Conservation (phyloP, 225 moss, liverwort and hornwort genomes). For the Asterella californica region DNA sequence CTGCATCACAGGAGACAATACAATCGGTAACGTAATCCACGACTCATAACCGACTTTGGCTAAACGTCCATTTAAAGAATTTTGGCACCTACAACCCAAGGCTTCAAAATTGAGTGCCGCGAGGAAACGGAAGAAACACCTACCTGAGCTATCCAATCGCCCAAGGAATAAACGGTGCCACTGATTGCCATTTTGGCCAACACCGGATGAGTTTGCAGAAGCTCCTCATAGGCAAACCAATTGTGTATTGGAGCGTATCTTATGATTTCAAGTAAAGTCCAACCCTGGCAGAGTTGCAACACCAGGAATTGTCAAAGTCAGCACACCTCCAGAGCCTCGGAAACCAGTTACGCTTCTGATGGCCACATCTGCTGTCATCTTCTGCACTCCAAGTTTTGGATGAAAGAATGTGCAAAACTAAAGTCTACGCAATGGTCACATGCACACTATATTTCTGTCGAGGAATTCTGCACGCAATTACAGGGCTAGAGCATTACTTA, state of each 20-base stretch:
- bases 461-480: too few relatives aligned
- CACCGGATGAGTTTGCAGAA: constrained; percentile 66
- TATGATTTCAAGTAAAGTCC: constrained; percentile 75
- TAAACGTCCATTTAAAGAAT: neutral
- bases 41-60: neutral
- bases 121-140: neutral
- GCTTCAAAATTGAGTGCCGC: neutral
- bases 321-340: neutral
- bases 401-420: neutral
- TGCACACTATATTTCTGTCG: neutral
- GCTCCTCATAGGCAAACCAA: constrained; percentile 87
- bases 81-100: neutral
- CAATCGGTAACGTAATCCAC: neutral
- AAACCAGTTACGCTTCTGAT: neutral
- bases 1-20: constrained; percentile 28
- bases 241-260: constrained; percentile 82
- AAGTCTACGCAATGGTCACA: neutral
- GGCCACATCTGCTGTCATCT: too few relatives aligned
- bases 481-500: constrained; percentile 14
- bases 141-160: constrained; percentile 96
- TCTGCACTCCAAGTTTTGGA: neutral
- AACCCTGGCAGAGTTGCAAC: constrained; percentile 41
- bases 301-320: neutral
- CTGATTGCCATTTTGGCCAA: constrained; percentile 99
- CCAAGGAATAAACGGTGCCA: constrained; percentile 79